These are phyloP conservation scores for Sugiyamaella valdiviana DNA, from an alignment of 805 yeast genomes.

Conservation along the genomic window DNA sequence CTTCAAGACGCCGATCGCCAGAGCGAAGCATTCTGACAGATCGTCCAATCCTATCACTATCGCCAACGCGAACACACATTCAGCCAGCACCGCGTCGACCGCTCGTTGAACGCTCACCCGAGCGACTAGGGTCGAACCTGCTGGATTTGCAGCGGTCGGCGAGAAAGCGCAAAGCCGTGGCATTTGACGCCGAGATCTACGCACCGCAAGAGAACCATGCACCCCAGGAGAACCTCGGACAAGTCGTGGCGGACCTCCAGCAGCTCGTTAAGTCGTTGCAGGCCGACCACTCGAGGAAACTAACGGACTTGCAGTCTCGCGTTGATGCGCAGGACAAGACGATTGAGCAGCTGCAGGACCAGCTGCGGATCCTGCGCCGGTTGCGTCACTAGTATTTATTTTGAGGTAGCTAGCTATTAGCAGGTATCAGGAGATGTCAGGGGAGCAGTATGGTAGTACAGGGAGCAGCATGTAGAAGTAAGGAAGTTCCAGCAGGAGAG, in stretches of 20 bases:
- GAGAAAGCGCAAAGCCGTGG: constrained; percentile 2
- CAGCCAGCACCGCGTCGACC: constrained; percentile 1
- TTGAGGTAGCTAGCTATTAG: too few species aligned
- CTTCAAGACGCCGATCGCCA: neutral
- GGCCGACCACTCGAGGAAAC: constrained; percentile 1
- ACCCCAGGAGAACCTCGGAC: neutral
- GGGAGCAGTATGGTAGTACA: too few species aligned
- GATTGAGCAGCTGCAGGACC: constrained; percentile 1
- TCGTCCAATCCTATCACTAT: neutral
- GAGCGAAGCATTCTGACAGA: neutral
- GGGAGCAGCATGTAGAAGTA: too few species aligned
- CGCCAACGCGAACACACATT: neutral
- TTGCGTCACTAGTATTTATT: neutral
- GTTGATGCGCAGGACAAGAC: constrained; percentile 4
- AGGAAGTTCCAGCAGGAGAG: too few species aligned
- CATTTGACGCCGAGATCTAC: neutral
- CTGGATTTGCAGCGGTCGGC: neutral
- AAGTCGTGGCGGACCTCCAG: constrained; percentile 5
- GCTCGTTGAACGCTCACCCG: neutral
- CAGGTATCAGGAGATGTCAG: neutral
- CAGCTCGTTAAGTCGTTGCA: constrained; percentile 5
- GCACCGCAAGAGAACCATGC: neutral
- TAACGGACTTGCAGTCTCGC: constrained; percentile 2
- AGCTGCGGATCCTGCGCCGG: neutral
- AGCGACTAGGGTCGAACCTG: neutral